Evolutionary conservation across 352 stramenopile genomes (phyloP).

Genomic region (Phytopythium boreale): DNA sequence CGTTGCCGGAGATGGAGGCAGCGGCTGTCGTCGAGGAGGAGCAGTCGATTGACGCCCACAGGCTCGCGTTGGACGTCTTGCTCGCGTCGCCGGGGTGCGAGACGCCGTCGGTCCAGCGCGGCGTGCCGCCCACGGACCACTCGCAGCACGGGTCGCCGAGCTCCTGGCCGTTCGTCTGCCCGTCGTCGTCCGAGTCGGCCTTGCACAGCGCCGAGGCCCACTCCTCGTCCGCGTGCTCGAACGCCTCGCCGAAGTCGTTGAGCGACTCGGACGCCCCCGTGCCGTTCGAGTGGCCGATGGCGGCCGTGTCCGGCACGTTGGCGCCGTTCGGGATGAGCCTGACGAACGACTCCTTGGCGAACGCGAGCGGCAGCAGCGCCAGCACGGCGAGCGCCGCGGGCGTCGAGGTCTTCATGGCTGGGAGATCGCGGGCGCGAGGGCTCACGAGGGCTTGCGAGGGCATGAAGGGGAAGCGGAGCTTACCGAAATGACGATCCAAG

Average conservation of each 20-base stretch:
- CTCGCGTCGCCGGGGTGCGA: slow-evolving; percentile 21
- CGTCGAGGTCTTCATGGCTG: neutral
- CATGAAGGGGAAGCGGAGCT: neutral
- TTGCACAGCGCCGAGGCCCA: slow-evolving; percentile 37
- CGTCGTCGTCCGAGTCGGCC: slow-evolving; percentile 35
- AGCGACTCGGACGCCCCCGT: slow-evolving; percentile 4
- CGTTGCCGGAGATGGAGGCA: neutral
- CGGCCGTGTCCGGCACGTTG: slow-evolving; percentile 26
- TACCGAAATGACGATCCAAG: neutral
- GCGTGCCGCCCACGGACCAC: slow-evolving; percentile 7
- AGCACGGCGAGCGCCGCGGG: neutral
- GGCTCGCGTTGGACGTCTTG: slow-evolving; percentile 19
- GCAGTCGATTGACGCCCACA: slow-evolving; percentile 21
- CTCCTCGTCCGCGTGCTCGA: slow-evolving; percentile 23
- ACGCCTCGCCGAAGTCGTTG: slow-evolving; percentile 34
- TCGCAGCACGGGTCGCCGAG: slow-evolving; percentile 50
- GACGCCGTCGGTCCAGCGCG: slow-evolving; percentile 16
- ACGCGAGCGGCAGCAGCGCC: neutral
- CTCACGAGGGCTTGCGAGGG: neutral
- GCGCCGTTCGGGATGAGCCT: slow-evolving; percentile 31
- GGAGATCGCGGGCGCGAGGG: too few species aligned
- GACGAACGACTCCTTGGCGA: slow-evolving; percentile 17
- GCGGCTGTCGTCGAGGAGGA: neutral
- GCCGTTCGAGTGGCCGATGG: slow-evolving; percentile 33
- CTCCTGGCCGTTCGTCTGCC: slow-evolving; percentile 49